Base-by-base conservation (phyloP, 108 stramenopile genomes). In the Cyclotella kingstonii region DNA sequence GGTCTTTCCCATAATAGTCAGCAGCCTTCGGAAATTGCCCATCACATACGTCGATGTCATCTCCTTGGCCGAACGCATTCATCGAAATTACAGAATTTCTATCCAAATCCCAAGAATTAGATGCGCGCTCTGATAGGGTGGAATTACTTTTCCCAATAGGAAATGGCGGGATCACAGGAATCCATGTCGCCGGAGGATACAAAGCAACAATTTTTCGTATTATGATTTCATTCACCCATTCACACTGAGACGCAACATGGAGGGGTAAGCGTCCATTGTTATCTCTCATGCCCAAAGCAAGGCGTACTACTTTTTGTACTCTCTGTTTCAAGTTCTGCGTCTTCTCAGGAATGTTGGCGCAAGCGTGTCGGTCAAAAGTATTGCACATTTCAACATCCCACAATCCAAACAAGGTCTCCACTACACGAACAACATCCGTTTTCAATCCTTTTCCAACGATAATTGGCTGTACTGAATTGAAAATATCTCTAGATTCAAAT, bases 211-310 rank as follows among this genome's bases (percentile, higher is more conserved):
- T 23, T 12, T 45, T 26, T 41, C 71, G 28, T 4, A 77, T 11
- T n/a, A 68, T 62, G 17, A 25, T 10, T 44, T 51, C 71, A 28
- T 57, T 21, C 19, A 30, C 66, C 47, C 66, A 66, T 21, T 38
- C 26, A 40, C 66, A 57, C 1, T 25, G 48, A 8, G 66, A 65
- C 29, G 76, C 76, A 17, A 34, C 4, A 45, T 77, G 76, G 2
- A 77, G 41, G 15, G 76, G 76, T 12, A 77, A 27, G 23, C 71
- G 29, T 4, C 70, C 51, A 25, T 55, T 35, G 14, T 19, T 12
- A 52, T 77, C 76, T 31, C 54, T 39, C 22, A 49, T 60, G 15
- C 56, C 39, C 30, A 77, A 50, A 11, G 75, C 63, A 18, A 29
- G 35, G 23, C 54, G 50, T 2, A 54, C 54, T 2, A 12, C 48